Percentiles rank a stretch among this genome's conserved stretches.
Conservation (phyloP, 2,329 filamentous ascomycete species). For the Monilinia fructigena region DNA sequence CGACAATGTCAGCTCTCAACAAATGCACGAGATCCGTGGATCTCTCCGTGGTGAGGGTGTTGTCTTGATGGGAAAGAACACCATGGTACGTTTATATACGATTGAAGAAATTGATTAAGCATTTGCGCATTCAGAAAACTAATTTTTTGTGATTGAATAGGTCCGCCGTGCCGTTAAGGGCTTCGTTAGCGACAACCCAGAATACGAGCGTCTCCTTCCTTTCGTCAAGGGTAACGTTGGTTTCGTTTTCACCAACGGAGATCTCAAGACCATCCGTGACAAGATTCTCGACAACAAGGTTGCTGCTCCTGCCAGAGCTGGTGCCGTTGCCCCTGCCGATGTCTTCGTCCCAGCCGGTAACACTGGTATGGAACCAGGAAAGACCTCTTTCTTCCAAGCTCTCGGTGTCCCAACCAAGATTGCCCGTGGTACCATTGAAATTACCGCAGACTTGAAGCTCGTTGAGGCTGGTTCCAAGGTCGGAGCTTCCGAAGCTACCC, state of each 20-base stretch:
- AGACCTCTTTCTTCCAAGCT: slow-evolving; percentile 99
- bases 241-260: slow-evolving; percentile 98
- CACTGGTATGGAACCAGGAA: slow-evolving; percentile 99
- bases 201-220: slow-evolving; percentile 97
- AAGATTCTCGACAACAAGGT: slow-evolving; percentile 97
- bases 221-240: slow-evolving; percentile 97
- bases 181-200: slow-evolving; percentile 84
- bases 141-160: slow-evolving; percentile 44
- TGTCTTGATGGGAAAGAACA: slow-evolving; percentile 99
- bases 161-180: slow-evolving; percentile 96
- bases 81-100: slow-evolving; percentile 67
- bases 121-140: slow-evolving; percentile 14
- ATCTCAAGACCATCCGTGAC: slow-evolving; percentile 89
- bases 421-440: slow-evolving; percentile 99
- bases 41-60: slow-evolving; percentile 88
- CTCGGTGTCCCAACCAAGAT: slow-evolving; percentile 99
- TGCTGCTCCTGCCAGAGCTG: slow-evolving; percentile 94
- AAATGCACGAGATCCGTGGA: slow-evolving; percentile 99
- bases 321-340: slow-evolving; percentile 89
- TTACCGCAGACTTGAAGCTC: slow-evolving; percentile 96
- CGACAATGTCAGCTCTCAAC: slow-evolving; percentile 99
- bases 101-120: neutral
- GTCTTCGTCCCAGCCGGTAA: slow-evolving; percentile 97
- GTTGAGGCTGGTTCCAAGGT: slow-evolving; percentile 91
- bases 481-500: slow-evolving; percentile 96